Conservation (phyloP, 1,139 yeast species). For the Zhuliangozyma parablackwelliae region DNA sequence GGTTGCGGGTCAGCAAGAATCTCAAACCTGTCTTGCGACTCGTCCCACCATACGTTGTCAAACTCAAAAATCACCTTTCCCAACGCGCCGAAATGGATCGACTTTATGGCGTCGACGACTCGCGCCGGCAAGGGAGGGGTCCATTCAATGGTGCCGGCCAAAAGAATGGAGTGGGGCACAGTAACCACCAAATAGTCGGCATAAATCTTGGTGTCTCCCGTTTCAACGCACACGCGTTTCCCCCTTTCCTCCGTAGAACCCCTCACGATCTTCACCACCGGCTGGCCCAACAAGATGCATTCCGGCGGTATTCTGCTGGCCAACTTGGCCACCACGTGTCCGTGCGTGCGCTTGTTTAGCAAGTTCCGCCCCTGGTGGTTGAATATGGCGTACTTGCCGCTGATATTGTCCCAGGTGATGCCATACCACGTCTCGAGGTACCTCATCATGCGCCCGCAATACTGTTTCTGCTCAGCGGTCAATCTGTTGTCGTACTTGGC, state of each 20-base stretch:
- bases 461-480: conserved; percentile 46
- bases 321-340: conserved; percentile 44
- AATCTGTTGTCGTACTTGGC: conserved; percentile 42
- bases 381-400: conserved; percentile 62
- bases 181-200: conserved; percentile 64
- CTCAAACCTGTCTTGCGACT: conserved; percentile 46
- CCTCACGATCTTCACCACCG: conserved; percentile 38
- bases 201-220: conserved; percentile 13
- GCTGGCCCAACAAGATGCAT: conserved; percentile 37
- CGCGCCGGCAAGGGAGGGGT: conserved; percentile 51
- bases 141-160: conserved; percentile 50
- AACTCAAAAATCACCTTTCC: conserved; percentile 80
- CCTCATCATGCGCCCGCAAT: conserved; percentile 50
- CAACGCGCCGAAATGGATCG: conserved; percentile 62
- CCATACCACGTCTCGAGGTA: conserved; percentile 78
- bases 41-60: conserved; percentile 63
- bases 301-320: conserved; percentile 33
- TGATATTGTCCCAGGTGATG: conserved; percentile 56
- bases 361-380: conserved; percentile 77
- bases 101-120: conserved; percentile 41
- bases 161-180: conserved; percentile 67
- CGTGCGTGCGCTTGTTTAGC: conserved; percentile 58
- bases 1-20: conserved; percentile 32
- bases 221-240: conserved; percentile 14
- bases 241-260: conserved; percentile 5